These are phyloP conservation scores for Alternaria sp. DNA, from an alignment of 2,329 filamentous ascomycete species.

Conservation along the genomic window DNA sequence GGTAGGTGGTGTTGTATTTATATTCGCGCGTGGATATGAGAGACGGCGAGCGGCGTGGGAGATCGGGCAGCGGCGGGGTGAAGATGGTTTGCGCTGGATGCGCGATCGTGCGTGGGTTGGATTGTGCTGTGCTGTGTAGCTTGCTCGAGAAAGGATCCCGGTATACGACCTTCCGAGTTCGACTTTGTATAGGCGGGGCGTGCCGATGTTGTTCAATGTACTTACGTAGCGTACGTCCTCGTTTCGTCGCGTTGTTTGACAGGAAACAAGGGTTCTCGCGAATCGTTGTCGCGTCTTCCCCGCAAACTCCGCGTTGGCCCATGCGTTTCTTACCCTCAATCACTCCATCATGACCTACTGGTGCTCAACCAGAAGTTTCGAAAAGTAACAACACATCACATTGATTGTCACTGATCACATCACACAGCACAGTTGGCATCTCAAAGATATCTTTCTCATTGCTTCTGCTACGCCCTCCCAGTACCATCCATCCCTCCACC, in stretches of 20 bases:
- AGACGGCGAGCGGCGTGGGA: not conserved
- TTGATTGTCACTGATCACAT: not conserved
- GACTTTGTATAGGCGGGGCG: not conserved
- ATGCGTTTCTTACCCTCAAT: not conserved
- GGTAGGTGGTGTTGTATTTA: not conserved
- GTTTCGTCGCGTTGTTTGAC: not conserved
- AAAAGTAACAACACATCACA: not conserved
- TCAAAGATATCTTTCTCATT: constrained; percentile 21
- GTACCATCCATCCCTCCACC: not conserved
- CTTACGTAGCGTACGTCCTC: not conserved
- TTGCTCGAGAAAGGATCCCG: not conserved
- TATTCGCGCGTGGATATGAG: not conserved
- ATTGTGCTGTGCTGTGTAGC: no score
- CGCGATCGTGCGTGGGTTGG: not conserved
- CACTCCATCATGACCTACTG: not conserved
- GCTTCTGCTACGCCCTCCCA: constrained; percentile 1
- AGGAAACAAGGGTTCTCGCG: not conserved
- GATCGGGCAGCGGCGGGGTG: not conserved
- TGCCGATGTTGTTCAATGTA: not conserved
- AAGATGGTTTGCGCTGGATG: not conserved
- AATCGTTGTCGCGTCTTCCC: constrained; percentile 16
- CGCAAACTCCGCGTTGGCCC: constrained; percentile 14
- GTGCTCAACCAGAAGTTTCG: not conserved
- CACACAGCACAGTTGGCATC: not conserved
- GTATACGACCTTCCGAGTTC: not conserved